A percentile compares a stretch with the other conserved stretches of the same genome.
phyloP scores from a whole-genome alignment of 768 basidiomycete genomes.

The Hygrocybe punicea region DNA sequence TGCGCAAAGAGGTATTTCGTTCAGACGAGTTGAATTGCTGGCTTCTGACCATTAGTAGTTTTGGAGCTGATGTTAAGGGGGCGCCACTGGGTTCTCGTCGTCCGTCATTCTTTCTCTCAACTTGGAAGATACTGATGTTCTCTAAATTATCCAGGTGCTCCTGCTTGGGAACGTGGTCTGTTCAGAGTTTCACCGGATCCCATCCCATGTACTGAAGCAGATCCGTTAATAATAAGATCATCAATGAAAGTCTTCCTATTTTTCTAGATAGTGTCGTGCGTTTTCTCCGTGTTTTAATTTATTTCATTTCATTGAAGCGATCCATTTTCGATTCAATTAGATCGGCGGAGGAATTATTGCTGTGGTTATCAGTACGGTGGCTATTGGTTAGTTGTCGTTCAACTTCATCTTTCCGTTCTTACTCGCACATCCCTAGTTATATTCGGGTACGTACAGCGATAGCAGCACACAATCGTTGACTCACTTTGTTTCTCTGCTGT shows the following conservation, averaged over 20 bases:
- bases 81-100: constrained; percentile 93
- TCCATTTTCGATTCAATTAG: constrained; percentile 18
- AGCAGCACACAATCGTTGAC: not conserved
- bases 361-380: constrained; percentile 1
- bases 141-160: constrained; percentile 55
- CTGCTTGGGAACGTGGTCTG: constrained; percentile 84
- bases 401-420: not conserved
- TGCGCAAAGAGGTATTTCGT: constrained; percentile 58
- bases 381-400: not conserved
- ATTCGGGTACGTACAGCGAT: constrained; percentile 59
- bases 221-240: too few species aligned
- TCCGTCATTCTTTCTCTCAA: constrained; percentile 33
- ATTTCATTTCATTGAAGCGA: too few species aligned
- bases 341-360: constrained; percentile 27
- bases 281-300: constrained; percentile 4
- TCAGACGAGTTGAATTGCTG: not conserved
- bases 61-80: constrained; percentile 57
- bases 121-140: not conserved
- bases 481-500: constrained; percentile 23
- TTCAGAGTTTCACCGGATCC: constrained; percentile 15
- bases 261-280: constrained; percentile 73
- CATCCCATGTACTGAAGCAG: too few species aligned
- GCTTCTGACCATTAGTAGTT: constrained; percentile 33
- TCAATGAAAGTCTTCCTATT: constrained; percentile 82
- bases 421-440: constrained; percentile 49